Evolutionary conservation across 306 rosid species (phyloP).

Genomic region (Elaeagnus macrophylla): DNA sequence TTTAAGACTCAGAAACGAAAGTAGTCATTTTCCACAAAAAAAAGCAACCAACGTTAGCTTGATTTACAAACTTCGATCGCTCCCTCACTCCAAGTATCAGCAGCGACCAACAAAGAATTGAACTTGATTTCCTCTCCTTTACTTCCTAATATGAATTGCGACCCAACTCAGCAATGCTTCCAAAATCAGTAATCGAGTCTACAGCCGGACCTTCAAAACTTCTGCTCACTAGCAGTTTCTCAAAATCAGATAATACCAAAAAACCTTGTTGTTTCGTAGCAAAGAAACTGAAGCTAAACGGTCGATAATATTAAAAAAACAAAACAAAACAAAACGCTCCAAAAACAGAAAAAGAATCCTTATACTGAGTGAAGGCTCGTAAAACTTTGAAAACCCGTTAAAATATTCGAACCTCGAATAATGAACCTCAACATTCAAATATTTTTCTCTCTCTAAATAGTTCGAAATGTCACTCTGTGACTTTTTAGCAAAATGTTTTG

Average conservation of each 20-base stretch:
- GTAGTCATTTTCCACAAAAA: conserved; percentile 4
- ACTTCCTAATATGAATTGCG: background rate
- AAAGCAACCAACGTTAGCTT: conserved; percentile 35
- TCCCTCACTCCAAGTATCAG: conserved; percentile 18
- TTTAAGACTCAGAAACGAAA: conserved; percentile 50
- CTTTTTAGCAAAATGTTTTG: too few species aligned
- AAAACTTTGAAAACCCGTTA: too few species aligned
- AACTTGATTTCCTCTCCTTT: conserved; percentile 16
- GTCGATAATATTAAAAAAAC: conserved; percentile 11
- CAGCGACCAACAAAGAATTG: conserved; percentile 18
- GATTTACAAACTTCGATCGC: conserved; percentile 40
- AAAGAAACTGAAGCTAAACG: conserved; percentile 26
- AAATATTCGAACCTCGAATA: too few species aligned
- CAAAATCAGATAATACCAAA: conserved; percentile 26
- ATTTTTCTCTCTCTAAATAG: too few species aligned
- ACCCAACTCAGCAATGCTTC: conserved; percentile 23
- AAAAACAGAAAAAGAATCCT: conserved; percentile 15
- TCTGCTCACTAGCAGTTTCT: conserved; percentile 18
- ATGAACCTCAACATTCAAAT: too few species aligned
- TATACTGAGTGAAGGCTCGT: too few species aligned
- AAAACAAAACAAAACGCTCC: too few species aligned
- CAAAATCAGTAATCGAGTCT: conserved; percentile 33
- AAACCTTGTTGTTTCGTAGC: conserved; percentile 16
- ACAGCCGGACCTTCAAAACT: conserved; percentile 24
- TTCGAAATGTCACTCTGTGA: too few species aligned